A percentile compares a stretch with the other conserved stretches of the same genome.
These are phyloP conservation scores for Whalleya microplaca DNA, from an alignment of 2,329 filamentous ascomycete species.

Conservation along the genomic window DNA sequence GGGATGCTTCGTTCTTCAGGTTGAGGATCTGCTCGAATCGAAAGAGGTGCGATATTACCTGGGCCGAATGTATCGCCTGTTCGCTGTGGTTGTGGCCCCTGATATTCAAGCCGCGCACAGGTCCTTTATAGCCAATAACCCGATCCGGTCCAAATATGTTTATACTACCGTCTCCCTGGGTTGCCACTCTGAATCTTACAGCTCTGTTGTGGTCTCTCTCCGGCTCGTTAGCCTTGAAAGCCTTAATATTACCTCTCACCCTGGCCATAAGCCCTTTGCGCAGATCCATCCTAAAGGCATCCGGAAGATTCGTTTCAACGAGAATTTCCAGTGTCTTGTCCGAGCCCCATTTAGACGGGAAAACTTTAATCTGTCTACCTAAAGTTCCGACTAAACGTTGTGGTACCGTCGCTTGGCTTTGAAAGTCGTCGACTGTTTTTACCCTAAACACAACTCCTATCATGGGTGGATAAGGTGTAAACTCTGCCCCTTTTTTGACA, in stretches of 20 bases:
- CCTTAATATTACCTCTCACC: not conserved
- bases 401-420: not conserved
- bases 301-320: not conserved
- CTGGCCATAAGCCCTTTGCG: not conserved
- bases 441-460: not conserved
- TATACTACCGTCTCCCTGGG: not conserved
- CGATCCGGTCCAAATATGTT: not conserved
- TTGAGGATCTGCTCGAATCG: slow-evolving; percentile 4
- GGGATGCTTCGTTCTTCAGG: not conserved
- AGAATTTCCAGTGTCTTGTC: not conserved
- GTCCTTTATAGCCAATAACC: not conserved
- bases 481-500: slow-evolving; percentile 1
- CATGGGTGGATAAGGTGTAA: not conserved
- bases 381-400: not conserved
- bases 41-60: not conserved
- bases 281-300: not conserved
- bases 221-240: not conserved
- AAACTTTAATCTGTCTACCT: not conserved
- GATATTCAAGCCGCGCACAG: not conserved
- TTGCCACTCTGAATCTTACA: not conserved
- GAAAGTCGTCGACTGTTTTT: not conserved
- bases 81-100: not conserved
- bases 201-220: not conserved
- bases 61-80: not conserved
- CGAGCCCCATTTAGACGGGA: not conserved